These are phyloP conservation scores for Penicillium waksmanii DNA, from an alignment of 495 filamentous ascomycete genomes.

Conservation along the genomic window DNA sequence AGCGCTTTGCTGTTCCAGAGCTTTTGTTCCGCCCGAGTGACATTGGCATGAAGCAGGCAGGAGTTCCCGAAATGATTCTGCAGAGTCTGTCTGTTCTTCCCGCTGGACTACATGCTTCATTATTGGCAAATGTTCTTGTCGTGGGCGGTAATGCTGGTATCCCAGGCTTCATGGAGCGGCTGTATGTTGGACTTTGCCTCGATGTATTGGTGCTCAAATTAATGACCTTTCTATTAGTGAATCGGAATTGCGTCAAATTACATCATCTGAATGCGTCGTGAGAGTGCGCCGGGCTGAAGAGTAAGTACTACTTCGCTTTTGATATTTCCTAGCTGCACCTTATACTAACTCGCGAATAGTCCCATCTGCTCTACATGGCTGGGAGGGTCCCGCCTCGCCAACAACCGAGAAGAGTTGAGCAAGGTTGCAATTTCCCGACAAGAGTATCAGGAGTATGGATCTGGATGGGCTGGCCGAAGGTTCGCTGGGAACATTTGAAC, in stretches of 20 bases:
- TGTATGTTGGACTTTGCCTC: conserved; percentile 49
- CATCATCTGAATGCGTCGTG: conserved; percentile 77
- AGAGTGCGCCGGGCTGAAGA: conserved; percentile 71
- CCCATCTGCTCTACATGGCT: conserved; percentile 84
- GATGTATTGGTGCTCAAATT: not conserved
- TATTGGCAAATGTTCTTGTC: conserved; percentile 85
- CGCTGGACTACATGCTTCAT: conserved; percentile 71
- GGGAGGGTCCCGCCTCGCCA: conserved; percentile 77
- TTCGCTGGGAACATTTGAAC: conserved; percentile 56
- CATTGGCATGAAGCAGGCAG: conserved; percentile 84
- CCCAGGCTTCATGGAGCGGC: conserved; percentile 77
- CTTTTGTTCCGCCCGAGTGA: conserved; percentile 84
- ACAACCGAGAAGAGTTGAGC: conserved; percentile 62
- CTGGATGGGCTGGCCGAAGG: conserved; percentile 73
- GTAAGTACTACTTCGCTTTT: conserved; percentile 36
- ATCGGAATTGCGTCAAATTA: conserved; percentile 72
- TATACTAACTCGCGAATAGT: conserved; percentile 33
- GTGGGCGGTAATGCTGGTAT: conserved; percentile 85
- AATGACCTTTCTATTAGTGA: conserved; percentile 44
- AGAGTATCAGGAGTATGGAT: conserved; percentile 89
- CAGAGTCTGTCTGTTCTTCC: conserved; percentile 80
- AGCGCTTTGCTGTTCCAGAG: conserved; percentile 90
- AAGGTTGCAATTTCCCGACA: conserved; percentile 74
- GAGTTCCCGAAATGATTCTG: conserved; percentile 77
- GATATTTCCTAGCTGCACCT: not conserved